Percentiles rank a stretch among this genome's conserved stretches.
Conservation (phyloP, 225 moss, liverwort and hornwort species). For the Sphagnum tenellum region DNA sequence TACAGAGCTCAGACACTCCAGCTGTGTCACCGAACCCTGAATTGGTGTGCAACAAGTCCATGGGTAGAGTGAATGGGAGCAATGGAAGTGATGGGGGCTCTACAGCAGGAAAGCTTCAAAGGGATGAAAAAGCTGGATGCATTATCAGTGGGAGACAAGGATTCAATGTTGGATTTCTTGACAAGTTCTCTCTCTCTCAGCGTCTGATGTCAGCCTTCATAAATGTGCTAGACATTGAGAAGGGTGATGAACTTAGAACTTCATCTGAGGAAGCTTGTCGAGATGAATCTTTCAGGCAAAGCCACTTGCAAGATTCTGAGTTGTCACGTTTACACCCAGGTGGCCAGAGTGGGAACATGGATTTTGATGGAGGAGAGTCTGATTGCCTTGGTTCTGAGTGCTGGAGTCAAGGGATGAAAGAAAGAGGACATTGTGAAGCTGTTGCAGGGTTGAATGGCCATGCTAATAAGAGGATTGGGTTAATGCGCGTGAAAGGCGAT, state of each 20-base stretch:
- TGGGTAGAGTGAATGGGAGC: slow-evolving; percentile 51
- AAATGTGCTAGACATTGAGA: slow-evolving; percentile 22
- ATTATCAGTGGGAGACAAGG: slow-evolving; percentile 43
- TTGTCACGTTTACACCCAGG: slow-evolving; percentile 18
- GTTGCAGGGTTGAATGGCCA: slow-evolving; percentile 24
- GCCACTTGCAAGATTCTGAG: slow-evolving; percentile 15
- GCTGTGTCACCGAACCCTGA: slow-evolving; percentile 35
- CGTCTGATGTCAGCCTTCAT: slow-evolving; percentile 71
- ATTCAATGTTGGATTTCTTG: slow-evolving; percentile 53
- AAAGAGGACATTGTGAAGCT: slow-evolving; percentile 16
- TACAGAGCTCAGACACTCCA: slow-evolving; percentile 20
- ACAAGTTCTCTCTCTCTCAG: slow-evolving; percentile 76
- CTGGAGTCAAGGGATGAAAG: slow-evolving; percentile 54
- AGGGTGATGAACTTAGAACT: slow-evolving; percentile 26
- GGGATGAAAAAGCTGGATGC: slow-evolving; percentile 24
- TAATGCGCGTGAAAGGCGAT: slow-evolving; percentile 6
- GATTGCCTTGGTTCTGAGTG: slow-evolving; percentile 60
- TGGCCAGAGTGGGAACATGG: slow-evolving; percentile 45
- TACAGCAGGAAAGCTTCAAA: slow-evolving; percentile 36
- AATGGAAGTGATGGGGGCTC: slow-evolving; percentile 54
- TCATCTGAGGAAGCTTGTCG: slow-evolving; percentile 27
- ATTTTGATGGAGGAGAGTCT: slow-evolving; percentile 38
- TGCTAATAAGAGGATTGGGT: slow-evolving; percentile 1
- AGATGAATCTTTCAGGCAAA: slow-evolving; percentile 29
- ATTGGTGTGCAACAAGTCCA: slow-evolving; percentile 31